Evolutionary conservation across 306 rosid species (phyloP).

Genomic region (Boehmeria nivea): DNA sequence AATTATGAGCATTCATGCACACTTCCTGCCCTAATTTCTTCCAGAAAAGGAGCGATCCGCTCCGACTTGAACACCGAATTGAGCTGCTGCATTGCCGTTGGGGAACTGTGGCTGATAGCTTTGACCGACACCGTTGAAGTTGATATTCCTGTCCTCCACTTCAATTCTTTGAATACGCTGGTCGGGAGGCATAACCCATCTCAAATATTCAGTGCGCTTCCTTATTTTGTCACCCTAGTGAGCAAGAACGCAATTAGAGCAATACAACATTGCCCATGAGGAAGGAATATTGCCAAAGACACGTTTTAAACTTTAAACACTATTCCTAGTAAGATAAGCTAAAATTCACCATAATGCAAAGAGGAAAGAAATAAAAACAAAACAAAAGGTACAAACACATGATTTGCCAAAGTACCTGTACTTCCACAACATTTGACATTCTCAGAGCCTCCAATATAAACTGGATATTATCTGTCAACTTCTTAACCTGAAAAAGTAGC

Average conservation of each 20-base stretch:
- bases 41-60: slow-evolving; percentile 40
- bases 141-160: slow-evolving; percentile 34
- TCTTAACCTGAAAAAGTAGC: slow-evolving; percentile 43
- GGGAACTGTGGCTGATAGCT: slow-evolving; percentile 33
- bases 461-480: slow-evolving; percentile 67
- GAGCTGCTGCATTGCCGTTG: slow-evolving; percentile 25
- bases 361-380: no score
- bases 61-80: no score
- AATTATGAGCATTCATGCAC: slow-evolving; percentile 24
- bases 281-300: no score
- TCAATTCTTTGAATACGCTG: slow-evolving; percentile 41
- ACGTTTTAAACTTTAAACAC: no score
- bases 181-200: slow-evolving; percentile 59
- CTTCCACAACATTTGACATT: slow-evolving; percentile 51
- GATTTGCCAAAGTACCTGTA: slow-evolving; percentile 48
- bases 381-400: background rate
- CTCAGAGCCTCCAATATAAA: slow-evolving; percentile 57
- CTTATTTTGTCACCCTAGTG: slow-evolving; percentile 76
- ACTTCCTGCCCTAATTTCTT: slow-evolving; percentile 41
- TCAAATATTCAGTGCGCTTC: slow-evolving; percentile 59
- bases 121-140: slow-evolving; percentile 14
- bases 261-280: no score
- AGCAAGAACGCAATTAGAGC: slow-evolving; percentile 3
- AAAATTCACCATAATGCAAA: no score
- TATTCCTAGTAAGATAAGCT: background rate